A percentile compares a stretch with the other conserved stretches of the same genome.
Conservation (phyloP, 1,139 yeast species). For the Pichia sp. region DNA sequence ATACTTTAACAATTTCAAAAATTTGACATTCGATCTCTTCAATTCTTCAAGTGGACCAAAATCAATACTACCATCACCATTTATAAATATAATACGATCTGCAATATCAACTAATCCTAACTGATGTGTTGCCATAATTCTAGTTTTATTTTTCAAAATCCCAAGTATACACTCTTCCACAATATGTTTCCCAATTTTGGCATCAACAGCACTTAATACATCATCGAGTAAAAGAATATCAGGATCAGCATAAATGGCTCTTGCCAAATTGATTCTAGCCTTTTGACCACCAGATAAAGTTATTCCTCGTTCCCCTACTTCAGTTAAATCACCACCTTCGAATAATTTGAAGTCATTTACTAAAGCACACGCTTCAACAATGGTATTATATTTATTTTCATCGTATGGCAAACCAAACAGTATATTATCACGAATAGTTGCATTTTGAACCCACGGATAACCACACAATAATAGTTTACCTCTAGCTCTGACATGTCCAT, state of each 20-base stretch:
- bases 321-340: constrained; percentile 80
- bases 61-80: constrained; percentile 56
- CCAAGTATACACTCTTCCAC: constrained; percentile 65
- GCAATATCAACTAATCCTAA: constrained; percentile 64
- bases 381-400: constrained; percentile 44
- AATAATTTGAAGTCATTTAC: constrained; percentile 60
- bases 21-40: no score
- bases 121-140: constrained; percentile 84
- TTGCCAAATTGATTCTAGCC: constrained; percentile 76
- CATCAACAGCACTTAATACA: constrained; percentile 86
- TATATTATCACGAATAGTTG: constrained; percentile 71
- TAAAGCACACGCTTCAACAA: constrained; percentile 60
- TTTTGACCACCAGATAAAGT: constrained; percentile 92
- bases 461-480: constrained; percentile 42
- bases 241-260: constrained; percentile 63
- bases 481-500: constrained; percentile 42
- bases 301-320: constrained; percentile 89
- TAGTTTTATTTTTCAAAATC: constrained; percentile 49
- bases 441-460: constrained; percentile 78
- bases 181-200: constrained; percentile 79
- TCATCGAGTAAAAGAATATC: constrained; percentile 75
- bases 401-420: constrained; percentile 59
- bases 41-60: constrained; percentile 56
- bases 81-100: constrained; percentile 61
- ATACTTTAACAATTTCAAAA: no score